Base-by-base conservation (phyloP, 2,329 filamentous ascomycete species). In the Aspergillus thermomutatus region DNA sequence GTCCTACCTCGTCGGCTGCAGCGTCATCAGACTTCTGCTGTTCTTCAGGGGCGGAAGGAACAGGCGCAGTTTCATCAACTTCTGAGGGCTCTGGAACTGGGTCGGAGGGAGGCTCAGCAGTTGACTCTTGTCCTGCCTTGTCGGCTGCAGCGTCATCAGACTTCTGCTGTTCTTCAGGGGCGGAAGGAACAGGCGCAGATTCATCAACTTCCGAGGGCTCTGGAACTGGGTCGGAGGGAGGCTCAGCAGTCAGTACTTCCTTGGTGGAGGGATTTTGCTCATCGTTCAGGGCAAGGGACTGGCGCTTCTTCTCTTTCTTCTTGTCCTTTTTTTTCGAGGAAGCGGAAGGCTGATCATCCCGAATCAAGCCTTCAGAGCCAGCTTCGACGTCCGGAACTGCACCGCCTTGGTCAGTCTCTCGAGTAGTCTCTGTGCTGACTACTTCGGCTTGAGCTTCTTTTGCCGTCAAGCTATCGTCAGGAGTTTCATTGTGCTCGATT, bases 241-340 rank as follows among this genome's bases (percentile, higher is more conserved):
- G 19, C 28, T 58, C 53, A 37, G 40, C 43, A 31, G 40, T 49
- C 46, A 49, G 31, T 10, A 51, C 55, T 21, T 40, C 49, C 11
- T 41, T 17, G 8, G 58, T n/a, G 43, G 50, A 19, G 31, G 53
- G 14, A 37, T 0, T 9, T 14, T 43, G 50, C 26, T 31, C 54
- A 10, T 58, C 52, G 2, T 62, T 60, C 17, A 50, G 17, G 23
- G 10, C 9, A 19, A 23, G n/a, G 3, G 57, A 62, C 9, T 60
- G 55, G 17, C 53, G 53, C 41, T 60, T 60, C 53, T 63, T 61
- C 23, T 58, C n/a, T 41, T 23, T 34, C 27, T 43, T 52, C 4
- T 26, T 37, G 23, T 41, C 17, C 19, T 46, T 45, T 8, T 27
- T 27, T 8, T 48, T 53, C 4, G 40, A 37, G 10, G 21, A 14